Conservation (phyloP, 2,329 filamentous ascomycete species). For the Leptographium radiaticola region DNA sequence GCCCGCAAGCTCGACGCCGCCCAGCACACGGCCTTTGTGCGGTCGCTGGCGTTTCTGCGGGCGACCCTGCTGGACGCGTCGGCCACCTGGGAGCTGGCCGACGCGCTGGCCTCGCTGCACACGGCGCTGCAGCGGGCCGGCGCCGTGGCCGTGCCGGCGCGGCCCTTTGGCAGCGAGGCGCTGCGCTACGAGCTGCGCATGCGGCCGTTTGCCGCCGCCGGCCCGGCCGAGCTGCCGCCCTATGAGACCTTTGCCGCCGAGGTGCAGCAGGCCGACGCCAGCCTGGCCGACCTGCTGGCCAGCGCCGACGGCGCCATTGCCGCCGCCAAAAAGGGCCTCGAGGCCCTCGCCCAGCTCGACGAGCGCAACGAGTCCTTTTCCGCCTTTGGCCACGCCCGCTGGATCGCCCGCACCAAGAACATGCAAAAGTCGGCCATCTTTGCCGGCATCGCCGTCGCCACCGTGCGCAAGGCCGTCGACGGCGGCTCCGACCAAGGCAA, state of each 20-base stretch:
- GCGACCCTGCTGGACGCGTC: slow-evolving; percentile 52
- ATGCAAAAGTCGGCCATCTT: slow-evolving; percentile 59
- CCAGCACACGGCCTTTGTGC: slow-evolving; percentile 26
- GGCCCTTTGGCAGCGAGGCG: slow-evolving; percentile 53
- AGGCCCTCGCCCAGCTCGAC: slow-evolving; percentile 39
- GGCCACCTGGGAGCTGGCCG: slow-evolving; percentile 43
- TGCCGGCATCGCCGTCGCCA: slow-evolving; percentile 49
- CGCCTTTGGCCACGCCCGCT: slow-evolving; percentile 36
- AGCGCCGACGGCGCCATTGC: slow-evolving; percentile 32
- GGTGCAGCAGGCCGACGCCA: slow-evolving; percentile 25
- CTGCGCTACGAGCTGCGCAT: slow-evolving; percentile 74
- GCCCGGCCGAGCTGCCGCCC: slow-evolving; percentile 52
- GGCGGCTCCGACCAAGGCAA: no score
- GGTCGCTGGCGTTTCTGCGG: slow-evolving; percentile 42
- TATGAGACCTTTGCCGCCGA: slow-evolving; percentile 45
- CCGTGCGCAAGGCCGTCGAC: slow-evolving; percentile 37
- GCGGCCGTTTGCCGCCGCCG: slow-evolving; percentile 64
- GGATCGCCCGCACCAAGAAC: slow-evolving; percentile 45
- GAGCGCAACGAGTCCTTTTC: slow-evolving; percentile 34
- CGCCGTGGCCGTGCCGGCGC: slow-evolving; percentile 34
- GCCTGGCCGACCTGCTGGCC: slow-evolving; percentile 27
- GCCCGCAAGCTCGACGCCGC: neutral
- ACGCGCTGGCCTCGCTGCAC: slow-evolving; percentile 49
- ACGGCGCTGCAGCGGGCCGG: slow-evolving; percentile 46
- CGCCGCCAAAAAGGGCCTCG: slow-evolving; percentile 41